A percentile compares a stretch with the other conserved stretches of the same genome.
Conservation (phyloP, 352 stramenopile species). For the Aphanomyces euteiches region DNA sequence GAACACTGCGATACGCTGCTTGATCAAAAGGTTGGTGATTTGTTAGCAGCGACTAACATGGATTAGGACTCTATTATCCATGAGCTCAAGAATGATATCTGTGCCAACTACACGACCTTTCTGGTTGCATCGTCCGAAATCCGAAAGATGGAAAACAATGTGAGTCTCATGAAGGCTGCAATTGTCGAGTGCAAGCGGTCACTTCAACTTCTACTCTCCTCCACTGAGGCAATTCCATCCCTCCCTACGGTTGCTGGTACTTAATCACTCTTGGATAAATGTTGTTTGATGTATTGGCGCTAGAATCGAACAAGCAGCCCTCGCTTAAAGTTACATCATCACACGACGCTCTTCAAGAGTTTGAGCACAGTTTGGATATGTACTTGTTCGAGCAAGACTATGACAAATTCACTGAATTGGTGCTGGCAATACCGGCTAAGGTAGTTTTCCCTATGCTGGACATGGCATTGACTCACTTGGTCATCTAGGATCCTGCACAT, state of each 20-base stretch:
- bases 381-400: conserved; percentile 29
- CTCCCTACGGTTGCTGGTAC: conserved; percentile 26
- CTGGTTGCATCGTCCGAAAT: conserved; percentile 68
- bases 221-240: conserved; percentile 18
- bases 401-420: conserved; percentile 18
- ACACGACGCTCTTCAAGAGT: conserved; percentile 8
- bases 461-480: too few relatives aligned
- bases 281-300: too few relatives aligned
- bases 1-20: conserved; percentile 69
- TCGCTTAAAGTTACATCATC: neutral
- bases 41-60: conserved; percentile 1
- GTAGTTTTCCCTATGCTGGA: too few relatives aligned
- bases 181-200: conserved; percentile 73
- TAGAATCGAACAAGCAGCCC: too few relatives aligned
- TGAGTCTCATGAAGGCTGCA: conserved; percentile 70
- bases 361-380: conserved; percentile 28
- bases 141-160: conserved; percentile 81
- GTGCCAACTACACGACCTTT: conserved; percentile 76
- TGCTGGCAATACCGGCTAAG: neutral
- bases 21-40: conserved; percentile 52
- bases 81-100: conserved; percentile 79
- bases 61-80: conserved; percentile 75
- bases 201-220: conserved; percentile 50
- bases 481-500: too few relatives aligned
- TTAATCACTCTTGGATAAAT: too few relatives aligned